phyloP scores from a whole-genome alignment of 306 rosid species.

The Oxytropis ochrocephala region DNA sequence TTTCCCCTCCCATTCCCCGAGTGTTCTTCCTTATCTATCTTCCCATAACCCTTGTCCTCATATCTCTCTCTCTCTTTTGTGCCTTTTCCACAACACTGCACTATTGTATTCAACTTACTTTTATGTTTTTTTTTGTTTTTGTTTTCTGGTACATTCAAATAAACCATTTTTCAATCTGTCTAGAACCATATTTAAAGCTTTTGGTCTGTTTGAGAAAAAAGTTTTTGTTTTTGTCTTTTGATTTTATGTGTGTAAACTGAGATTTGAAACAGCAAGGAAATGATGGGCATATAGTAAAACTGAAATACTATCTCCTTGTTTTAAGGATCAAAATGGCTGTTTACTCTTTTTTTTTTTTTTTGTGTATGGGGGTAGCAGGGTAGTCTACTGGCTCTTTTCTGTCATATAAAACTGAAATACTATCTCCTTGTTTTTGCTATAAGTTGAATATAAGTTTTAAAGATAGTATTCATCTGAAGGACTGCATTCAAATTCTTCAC shows the following conservation, averaged over 20 bases:
- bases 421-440: background rate
- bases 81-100: background rate
- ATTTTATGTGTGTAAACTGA: background rate
- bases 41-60: background rate
- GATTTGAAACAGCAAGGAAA: conserved; percentile 31
- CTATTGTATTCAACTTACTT: background rate
- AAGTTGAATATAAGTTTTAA: background rate
- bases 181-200: background rate
- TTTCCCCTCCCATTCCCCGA: no score
- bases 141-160: background rate
- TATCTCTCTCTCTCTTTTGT: background rate
- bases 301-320: no score
- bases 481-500: background rate
- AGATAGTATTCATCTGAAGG: background rate
- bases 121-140: background rate
- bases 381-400: background rate
- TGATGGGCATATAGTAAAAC: conserved; percentile 74
- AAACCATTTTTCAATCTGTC: background rate
- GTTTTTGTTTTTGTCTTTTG: background rate
- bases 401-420: background rate
- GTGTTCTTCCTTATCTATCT: background rate
- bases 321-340: background rate
- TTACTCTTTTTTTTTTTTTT: background rate
- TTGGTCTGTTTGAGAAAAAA: background rate
- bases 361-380: background rate